Evolutionary conservation across 2,329 filamentous ascomycete species (phyloP), one percentile per base, ranked within the genome.

Genomic region (Parasarocladium wereldwijsianum): DNA sequence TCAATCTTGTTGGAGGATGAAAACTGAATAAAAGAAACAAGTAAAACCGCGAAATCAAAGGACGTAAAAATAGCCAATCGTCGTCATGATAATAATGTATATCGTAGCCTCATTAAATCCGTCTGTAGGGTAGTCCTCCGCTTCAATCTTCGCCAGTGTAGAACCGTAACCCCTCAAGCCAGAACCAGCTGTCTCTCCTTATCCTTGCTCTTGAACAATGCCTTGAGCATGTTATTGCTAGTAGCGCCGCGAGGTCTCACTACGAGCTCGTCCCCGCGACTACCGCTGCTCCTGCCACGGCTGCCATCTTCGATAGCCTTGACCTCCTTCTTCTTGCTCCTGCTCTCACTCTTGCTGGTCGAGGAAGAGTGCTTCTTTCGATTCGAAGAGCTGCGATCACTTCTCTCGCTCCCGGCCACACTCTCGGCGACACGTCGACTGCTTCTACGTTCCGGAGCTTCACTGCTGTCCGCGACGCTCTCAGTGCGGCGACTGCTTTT

Each of bases 131-230:
- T n/a, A n/a, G n/a, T n/a, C n/a, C n/a, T n/a, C n/a, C n/a, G n/a
- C n/a, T n/a, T n/a, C n/a, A n/a, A n/a, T n/a, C n/a, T n/a, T n/a
- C n/a, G n/a, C n/a, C n/a, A n/a, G n/a, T n/a, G n/a, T n/a, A n/a
- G n/a, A n/a, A n/a, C n/a, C n/a, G n/a, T n/a, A n/a, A n/a, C n/a
- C n/a, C n/a, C n/a, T 29, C 15, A 30, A 11, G 32, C 35, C 15
- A 14, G 24, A 9, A 37, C 33, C 15, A 36, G 17, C 32, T 55
- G 52, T 21, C 41, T 45, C 35, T 59, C 58, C 42, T 50, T 55
- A 14, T 60, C 55, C 47, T 64, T 70, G 50, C 57, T 64, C 54
- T 64, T 67, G 44, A 74, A 72, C 34, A 73, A 38, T 3, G 58
- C 50, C 53, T 70, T 72, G 37, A 74, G 57, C 65, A 72, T 66